These are phyloP conservation scores for Angomonas deanei DNA, from an alignment of 208 protist species.

Conservation along the genomic window DNA sequence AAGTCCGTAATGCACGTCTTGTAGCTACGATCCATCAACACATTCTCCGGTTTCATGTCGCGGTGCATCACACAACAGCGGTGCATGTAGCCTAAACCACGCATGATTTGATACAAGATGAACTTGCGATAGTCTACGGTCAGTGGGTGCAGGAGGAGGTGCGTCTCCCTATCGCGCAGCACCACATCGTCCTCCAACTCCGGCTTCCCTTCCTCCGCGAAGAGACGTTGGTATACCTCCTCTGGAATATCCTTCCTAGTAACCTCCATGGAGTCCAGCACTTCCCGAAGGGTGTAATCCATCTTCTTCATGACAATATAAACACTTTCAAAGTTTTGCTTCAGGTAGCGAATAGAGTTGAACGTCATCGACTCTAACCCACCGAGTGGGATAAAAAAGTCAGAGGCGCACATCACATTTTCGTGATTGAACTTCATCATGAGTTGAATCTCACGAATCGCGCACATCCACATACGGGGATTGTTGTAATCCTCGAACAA, in stretches of 20 bases:
- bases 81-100: slow-evolving; percentile 94
- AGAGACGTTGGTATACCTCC: not conserved
- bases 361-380: slow-evolving; percentile 64
- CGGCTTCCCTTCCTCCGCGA: not conserved
- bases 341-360: slow-evolving; percentile 45
- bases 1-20: slow-evolving; percentile 94
- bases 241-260: slow-evolving; percentile 17
- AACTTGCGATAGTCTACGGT: slow-evolving; percentile 95
- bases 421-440: slow-evolving; percentile 80
- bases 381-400: slow-evolving; percentile 84
- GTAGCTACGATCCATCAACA: slow-evolving; percentile 90
- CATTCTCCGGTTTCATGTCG: slow-evolving; percentile 91
- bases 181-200: not conserved
- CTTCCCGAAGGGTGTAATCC: slow-evolving; percentile 82
- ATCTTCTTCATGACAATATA: slow-evolving; percentile 89
- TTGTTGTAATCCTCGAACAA: slow-evolving; percentile 68
- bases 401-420: slow-evolving; percentile 71
- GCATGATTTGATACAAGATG: slow-evolving; percentile 96
- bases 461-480: slow-evolving; percentile 83
- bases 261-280: slow-evolving; percentile 58
- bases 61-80: slow-evolving; percentile 84
- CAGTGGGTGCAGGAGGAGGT: slow-evolving; percentile 83
- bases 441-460: slow-evolving; percentile 75
- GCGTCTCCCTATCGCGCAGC: slow-evolving; percentile 19
- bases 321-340: slow-evolving; percentile 67